Evolutionary conservation across 768 basidiomycete genomes (phyloP).

Genomic region (Megacollybia marginata): DNA sequence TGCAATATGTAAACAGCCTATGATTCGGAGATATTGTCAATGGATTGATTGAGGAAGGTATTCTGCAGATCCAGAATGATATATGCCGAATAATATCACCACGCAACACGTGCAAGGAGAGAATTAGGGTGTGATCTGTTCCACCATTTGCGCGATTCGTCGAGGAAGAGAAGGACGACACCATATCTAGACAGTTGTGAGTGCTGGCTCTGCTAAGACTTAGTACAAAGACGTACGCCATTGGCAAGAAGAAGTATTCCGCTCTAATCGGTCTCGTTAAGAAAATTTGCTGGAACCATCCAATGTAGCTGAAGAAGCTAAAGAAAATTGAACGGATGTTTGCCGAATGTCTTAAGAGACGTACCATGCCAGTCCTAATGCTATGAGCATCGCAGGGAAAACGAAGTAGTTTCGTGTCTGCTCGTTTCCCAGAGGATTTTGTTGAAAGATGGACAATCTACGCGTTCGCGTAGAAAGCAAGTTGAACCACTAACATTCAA

Average conservation of each 20-base stretch:
- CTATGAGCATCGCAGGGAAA: conserved; percentile 8
- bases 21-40: too few relatives aligned
- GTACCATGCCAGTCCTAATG: not conserved
- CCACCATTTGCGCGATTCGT: conserved; percentile 13
- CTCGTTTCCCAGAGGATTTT: conserved; percentile 29
- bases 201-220: not conserved
- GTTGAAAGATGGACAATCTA: conserved; percentile 46
- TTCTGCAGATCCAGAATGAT: too few relatives aligned
- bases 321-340: not conserved
- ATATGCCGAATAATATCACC: too few relatives aligned
- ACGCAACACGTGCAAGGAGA: conserved; percentile 10
- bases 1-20: too few relatives aligned
- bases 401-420: conserved; percentile 30
- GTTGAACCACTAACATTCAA: conserved; percentile 38
- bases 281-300: not conserved
- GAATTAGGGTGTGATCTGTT: conserved; percentile 11
- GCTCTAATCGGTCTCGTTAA: not conserved
- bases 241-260: not conserved
- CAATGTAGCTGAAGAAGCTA: not conserved
- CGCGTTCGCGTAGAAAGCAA: conserved; percentile 50
- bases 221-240: not conserved
- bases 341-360: not conserved
- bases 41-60: too few relatives aligned
- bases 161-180: conserved; percentile 34
- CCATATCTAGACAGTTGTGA: not conserved